Evolutionary conservation across 2,329 filamentous ascomycete genomes (phyloP), one percentile per base, ranked within the genome.

Genomic region (Phyllosticta ampelicida): DNA sequence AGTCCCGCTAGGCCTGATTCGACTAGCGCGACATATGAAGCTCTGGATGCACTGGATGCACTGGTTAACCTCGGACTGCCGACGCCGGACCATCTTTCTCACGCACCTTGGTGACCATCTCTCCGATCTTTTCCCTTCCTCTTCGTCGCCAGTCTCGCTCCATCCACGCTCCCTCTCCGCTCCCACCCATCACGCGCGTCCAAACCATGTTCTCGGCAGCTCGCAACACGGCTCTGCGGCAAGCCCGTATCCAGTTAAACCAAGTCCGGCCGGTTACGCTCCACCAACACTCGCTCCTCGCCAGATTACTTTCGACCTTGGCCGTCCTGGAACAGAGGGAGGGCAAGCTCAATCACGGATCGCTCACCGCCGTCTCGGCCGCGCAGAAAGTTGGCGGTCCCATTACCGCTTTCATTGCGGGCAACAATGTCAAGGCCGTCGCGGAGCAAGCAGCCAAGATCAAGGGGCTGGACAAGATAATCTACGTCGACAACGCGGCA

Each of bases 311-410:
- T 60, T 96, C 91, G 54, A 94, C 91, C 36, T 82, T 99, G 59
- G 92, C 92, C 51, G 78, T 99, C 56, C 83, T 99, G 62, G 94
- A 99, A 76, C 94, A 97, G 75, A 85, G 86, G 67, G 87, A 95
- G 67, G 94, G 94, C 62, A 86, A 90, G 75, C 82, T 99, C 63
- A 90, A 89, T 69, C 75, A 81, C 61, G 86, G 87, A 20, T 96
- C 91, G 5, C 78, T 96, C 59, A 89, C 89, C 68, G 87, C 90
- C 51, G 82, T 97, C 60, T 87, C 89, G 9, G 94, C 94, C 9
- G 92, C 90, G 19, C 82, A 86, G 73, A 91, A 91, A 72, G 75
- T 97, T 8, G 92, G 92, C 58, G 92, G 91, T 3, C 77, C 87
- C 5, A 80, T 99, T 55, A 91, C 92, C 62, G 94, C 81, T 16